Evolutionary conservation across 139 green algal genomes (phyloP).

Genomic region (Chlamydomonas asymmetrica): DNA sequence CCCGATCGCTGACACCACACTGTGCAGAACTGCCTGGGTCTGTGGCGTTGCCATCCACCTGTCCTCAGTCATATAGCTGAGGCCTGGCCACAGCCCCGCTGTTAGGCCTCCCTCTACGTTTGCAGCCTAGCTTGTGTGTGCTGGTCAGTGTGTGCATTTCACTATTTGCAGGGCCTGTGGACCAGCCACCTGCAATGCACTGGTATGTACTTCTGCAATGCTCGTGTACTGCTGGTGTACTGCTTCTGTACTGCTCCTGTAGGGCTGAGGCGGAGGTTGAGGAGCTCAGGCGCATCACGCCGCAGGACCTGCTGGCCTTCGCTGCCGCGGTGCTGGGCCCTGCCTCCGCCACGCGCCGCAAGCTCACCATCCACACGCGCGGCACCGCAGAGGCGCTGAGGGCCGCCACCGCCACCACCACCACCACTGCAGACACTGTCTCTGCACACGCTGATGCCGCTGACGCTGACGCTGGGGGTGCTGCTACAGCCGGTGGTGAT

Average conservation of each 20-base stretch:
- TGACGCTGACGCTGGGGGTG: constrained; percentile 1
- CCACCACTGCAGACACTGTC: neutral
- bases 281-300: constrained; percentile 53
- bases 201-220: neutral
- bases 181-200: neutral
- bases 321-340: constrained; percentile 35
- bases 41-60: no score
- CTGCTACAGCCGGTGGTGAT: neutral
- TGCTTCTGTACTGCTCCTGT: neutral
- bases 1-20: no score
- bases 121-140: constrained; percentile 24
- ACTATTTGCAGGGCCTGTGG: neutral
- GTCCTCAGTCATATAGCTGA: no score
- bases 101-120: constrained; percentile 4
- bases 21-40: no score
- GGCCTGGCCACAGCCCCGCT: neutral
- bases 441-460: neutral
- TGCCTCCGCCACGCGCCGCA: constrained; percentile 9
- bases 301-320: constrained; percentile 62
- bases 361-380: constrained; percentile 47
- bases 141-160: no score
- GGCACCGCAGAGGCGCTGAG: constrained; percentile 2
- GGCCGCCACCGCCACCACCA: no score
- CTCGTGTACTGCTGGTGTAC: constrained; percentile 22
- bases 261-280: constrained; percentile 60